Evolutionary conservation across 2,329 filamentous ascomycete genomes (phyloP).

Genomic region (Bretziella fagacearum): DNA sequence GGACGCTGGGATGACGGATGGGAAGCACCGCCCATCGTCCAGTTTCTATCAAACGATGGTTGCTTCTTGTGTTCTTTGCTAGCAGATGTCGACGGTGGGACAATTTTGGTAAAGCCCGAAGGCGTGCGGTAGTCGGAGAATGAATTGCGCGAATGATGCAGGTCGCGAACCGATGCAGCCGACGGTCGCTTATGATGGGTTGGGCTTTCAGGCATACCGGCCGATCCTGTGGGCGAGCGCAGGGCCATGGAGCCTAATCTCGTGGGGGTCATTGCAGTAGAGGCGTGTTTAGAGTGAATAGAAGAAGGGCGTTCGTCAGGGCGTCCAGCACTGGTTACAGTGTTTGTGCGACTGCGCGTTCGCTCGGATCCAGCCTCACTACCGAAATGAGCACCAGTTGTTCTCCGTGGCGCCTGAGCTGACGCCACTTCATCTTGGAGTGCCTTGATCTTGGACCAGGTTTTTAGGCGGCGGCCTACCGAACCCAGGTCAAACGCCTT

Average conservation of each 20-base stretch:
- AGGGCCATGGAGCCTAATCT: conserved; percentile 21
- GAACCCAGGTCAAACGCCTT: conserved; percentile 89
- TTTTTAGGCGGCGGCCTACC: conserved; percentile 75
- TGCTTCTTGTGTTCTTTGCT: conserved; percentile 39
- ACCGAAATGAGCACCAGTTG: conserved; percentile 32
- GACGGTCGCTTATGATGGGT: conserved; percentile 44
- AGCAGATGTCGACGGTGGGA: conserved; percentile 20
- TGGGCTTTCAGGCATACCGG: conserved; percentile 27
- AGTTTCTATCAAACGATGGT: conserved; percentile 53
- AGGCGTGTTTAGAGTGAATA: conserved; percentile 31
- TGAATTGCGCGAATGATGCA: conserved; percentile 53
- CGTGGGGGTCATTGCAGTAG: conserved; percentile 33
- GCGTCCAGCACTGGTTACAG: conserved; percentile 31
- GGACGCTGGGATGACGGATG: conserved; percentile 22
- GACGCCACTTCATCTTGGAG: conserved; percentile 71
- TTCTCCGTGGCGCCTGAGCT: conserved; percentile 28
- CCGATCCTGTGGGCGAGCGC: conserved; percentile 11
- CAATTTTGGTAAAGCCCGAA: conserved; percentile 71
- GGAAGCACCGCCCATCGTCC: conserved; percentile 42
- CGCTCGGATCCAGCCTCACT: conserved; percentile 39
- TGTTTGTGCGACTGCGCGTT: conserved; percentile 39
- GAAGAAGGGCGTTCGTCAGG: conserved; percentile 31
- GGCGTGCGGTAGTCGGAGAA: conserved; percentile 29
- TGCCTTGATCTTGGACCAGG: conserved; percentile 89
- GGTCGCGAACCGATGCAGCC: conserved; percentile 62